Conservation (phyloP, 441 rosid genomes). For the Corymbia citriodora region DNA sequence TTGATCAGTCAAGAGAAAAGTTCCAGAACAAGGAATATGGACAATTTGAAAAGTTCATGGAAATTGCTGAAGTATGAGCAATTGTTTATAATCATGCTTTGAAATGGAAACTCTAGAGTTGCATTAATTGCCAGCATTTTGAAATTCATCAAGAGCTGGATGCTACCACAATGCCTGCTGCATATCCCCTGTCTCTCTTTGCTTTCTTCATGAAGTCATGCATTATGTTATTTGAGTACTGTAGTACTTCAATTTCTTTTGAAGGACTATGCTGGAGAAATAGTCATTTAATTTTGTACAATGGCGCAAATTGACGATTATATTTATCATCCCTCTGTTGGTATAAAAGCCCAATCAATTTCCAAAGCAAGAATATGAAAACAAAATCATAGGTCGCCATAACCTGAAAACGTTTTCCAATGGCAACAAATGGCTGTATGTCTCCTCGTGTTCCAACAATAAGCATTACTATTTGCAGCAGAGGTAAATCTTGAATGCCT, state of each 20-base stretch:
- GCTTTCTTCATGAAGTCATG: not conserved
- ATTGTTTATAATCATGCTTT: not conserved
- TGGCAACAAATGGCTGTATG: constrained; percentile 52
- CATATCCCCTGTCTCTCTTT: not conserved
- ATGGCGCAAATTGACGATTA: not conserved
- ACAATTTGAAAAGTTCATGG: not conserved
- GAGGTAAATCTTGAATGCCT: constrained; percentile 23
- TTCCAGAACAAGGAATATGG: not conserved
- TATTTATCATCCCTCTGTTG: not conserved
- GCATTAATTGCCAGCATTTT: not conserved
- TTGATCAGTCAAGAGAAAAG: not conserved
- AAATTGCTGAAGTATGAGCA: not conserved
- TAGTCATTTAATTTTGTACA: not conserved
- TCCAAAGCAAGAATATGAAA: not conserved
- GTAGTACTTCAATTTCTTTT: not conserved
- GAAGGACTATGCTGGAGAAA: not conserved
- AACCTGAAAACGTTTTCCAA: constrained; percentile 51
- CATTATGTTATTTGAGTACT: not conserved
- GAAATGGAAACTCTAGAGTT: not conserved
- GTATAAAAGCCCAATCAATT: not conserved
- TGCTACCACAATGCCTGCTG: not conserved
- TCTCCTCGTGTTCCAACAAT: constrained; percentile 61
- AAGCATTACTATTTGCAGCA: constrained; percentile 45
- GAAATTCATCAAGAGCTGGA: not conserved
- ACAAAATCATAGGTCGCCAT: not conserved